Conservation (phyloP, 805 yeast species). For the Saccharomycopsis schoenii region DNA sequence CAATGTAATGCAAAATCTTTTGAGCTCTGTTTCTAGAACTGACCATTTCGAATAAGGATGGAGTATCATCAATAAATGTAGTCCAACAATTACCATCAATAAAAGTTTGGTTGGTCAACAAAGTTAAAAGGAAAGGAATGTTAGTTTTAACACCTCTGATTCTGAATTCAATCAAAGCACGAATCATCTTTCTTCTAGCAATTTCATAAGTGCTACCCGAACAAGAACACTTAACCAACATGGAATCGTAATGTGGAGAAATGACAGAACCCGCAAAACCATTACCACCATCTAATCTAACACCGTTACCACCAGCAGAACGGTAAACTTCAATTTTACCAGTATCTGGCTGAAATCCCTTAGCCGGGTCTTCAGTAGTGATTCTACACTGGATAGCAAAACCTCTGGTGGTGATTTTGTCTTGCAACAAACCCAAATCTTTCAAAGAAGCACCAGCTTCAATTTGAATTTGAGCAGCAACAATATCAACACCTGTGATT, state of each 20-base stretch:
- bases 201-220: constrained; percentile 97
- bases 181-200: constrained; percentile 93
- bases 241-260: constrained; percentile 94
- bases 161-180: constrained; percentile 95
- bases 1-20: constrained; percentile 82
- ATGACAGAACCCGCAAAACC: constrained; percentile 96
- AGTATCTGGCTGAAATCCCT: constrained; percentile 96
- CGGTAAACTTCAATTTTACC: constrained; percentile 97
- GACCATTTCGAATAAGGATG: constrained; percentile 89
- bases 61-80: constrained; percentile 96
- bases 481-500: constrained; percentile 95
- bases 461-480: constrained; percentile 96
- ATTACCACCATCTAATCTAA: constrained; percentile 96
- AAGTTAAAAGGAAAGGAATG: constrained; percentile 88
- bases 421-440: constrained; percentile 88
- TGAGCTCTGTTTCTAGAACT: constrained; percentile 95
- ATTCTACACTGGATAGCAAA: constrained; percentile 99
- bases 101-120: constrained; percentile 84
- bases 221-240: constrained; percentile 96
- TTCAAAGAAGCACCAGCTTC: constrained; percentile 95
- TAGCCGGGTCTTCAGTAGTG: constrained; percentile 95
- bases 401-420: constrained; percentile 90
- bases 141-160: constrained; percentile 98
- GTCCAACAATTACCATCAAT: constrained; percentile 92
- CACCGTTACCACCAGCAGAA: constrained; percentile 99